phyloP scores from a whole-genome alignment of 352 stramenopile genomes.

The Achlya hypogyna region DNA sequence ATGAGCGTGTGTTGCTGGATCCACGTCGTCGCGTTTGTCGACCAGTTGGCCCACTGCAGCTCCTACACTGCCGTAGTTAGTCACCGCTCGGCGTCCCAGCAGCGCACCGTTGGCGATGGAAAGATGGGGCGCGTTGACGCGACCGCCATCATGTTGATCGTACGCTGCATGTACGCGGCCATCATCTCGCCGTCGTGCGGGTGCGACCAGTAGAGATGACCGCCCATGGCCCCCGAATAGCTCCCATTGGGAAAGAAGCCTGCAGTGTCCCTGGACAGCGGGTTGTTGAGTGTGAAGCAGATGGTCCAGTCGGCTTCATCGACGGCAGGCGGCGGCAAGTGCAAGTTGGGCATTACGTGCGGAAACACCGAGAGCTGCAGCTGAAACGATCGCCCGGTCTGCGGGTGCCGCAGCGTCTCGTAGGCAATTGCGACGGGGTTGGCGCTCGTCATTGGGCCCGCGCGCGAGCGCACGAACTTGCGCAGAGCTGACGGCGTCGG shows the following conservation, averaged over 20 bases:
- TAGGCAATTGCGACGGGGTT: slow-evolving; percentile 51
- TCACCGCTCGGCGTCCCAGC: not conserved
- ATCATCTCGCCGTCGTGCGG: slow-evolving; percentile 9
- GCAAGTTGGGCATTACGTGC: slow-evolving; percentile 33
- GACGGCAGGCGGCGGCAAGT: slow-evolving; percentile 5
- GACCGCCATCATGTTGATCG: not conserved
- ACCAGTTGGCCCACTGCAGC: not conserved
- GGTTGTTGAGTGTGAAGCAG: slow-evolving; percentile 57
- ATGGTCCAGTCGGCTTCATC: slow-evolving; percentile 31
- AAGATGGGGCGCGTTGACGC: not conserved
- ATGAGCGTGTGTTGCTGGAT: slow-evolving; percentile 19
- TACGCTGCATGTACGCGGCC: not conserved
- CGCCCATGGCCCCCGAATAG: not conserved
- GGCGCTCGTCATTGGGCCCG: slow-evolving; percentile 34
- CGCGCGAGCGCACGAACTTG: slow-evolving; percentile 39
- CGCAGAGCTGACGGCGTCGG: slow-evolving; percentile 29
- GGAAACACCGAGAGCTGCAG: slow-evolving; percentile 53
- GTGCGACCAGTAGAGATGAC: slow-evolving; percentile 10
- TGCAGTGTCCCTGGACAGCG: slow-evolving; percentile 31
- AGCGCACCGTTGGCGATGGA: not conserved
- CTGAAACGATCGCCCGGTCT: slow-evolving; percentile 40
- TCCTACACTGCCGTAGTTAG: not conserved
- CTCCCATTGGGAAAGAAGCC: slow-evolving; percentile 26
- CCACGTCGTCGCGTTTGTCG: slow-evolving; percentile 5
- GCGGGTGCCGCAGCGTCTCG: slow-evolving; percentile 33